Evolutionary conservation across 495 filamentous ascomycete species (phyloP).

Genomic region (Pyrenula aspistea): DNA sequence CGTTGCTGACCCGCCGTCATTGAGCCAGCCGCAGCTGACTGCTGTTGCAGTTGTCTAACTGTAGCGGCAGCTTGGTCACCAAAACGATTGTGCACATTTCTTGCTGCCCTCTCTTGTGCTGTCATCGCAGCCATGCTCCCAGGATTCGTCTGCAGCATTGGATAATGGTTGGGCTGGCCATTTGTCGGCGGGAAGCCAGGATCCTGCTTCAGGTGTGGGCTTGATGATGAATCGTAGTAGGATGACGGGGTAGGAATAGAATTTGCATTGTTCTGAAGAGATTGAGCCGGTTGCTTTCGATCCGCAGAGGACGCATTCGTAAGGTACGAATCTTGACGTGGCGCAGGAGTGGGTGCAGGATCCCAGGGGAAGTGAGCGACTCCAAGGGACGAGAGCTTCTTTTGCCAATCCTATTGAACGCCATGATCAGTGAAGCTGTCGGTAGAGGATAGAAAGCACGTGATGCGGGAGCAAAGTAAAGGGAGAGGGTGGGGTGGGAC

Average conservation of each 20-base stretch:
- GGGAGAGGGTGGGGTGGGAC: constrained; percentile 3
- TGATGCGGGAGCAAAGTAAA: constrained; percentile 4
- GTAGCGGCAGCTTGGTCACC: constrained; percentile 58
- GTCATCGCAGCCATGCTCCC: constrained; percentile 29
- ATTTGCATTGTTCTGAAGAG: neutral
- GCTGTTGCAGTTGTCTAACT: constrained; percentile 51
- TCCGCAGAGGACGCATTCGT: neutral
- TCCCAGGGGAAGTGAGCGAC: constrained; percentile 95
- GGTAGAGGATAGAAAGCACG: neutral
- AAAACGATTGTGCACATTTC: constrained; percentile 56
- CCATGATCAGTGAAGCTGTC: constrained; percentile 13
- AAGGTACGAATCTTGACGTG: constrained; percentile 7
- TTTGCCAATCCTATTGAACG: constrained; percentile 71
- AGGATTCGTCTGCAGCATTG: constrained; percentile 39
- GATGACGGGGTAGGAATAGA: neutral
- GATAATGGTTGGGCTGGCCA: constrained; percentile 16
- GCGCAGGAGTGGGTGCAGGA: constrained; percentile 43
- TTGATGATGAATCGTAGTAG: constrained; percentile 8
- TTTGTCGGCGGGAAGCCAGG: constrained; percentile 16
- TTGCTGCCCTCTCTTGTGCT: constrained; percentile 55
- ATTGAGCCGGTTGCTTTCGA: neutral
- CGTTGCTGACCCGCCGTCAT: constrained; percentile 31
- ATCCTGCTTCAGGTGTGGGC: constrained; percentile 4
- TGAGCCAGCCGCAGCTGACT: constrained; percentile 22
- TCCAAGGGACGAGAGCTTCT: constrained; percentile 67